These are phyloP conservation scores for Saussurea involucrata DNA, from an alignment of 129 eudicot genomes.

Conservation along the genomic window DNA sequence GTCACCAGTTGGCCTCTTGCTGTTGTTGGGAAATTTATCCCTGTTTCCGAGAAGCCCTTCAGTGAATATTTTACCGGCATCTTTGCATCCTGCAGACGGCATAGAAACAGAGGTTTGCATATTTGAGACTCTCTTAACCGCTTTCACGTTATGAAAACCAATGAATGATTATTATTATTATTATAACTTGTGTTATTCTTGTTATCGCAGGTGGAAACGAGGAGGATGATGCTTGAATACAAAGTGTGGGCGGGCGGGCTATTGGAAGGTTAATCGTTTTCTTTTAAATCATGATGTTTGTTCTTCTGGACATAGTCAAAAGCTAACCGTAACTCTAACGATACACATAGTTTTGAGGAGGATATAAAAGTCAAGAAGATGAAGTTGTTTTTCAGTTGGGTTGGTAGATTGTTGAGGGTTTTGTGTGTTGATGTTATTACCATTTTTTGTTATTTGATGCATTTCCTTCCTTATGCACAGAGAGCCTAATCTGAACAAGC, in stretches of 20 bases:
- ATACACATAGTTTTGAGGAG: conserved; percentile 9
- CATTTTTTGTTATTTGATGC: conserved; percentile 12
- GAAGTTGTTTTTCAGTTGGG: conserved; percentile 1
- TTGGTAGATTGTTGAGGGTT: not conserved
- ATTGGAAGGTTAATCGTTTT: not conserved
- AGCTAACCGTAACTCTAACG: conserved; percentile 22
- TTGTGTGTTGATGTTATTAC: conserved; percentile 12
- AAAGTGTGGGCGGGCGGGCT: not conserved
- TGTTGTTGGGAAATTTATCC: conserved; percentile 49
- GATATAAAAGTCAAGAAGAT: not conserved
- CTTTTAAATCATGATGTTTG: conserved; percentile 10
- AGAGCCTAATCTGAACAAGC: conserved; percentile 10
- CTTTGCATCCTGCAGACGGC: not conserved
- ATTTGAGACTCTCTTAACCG: not conserved
- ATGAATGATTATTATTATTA: not conserved
- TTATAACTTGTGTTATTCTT: conserved; percentile 1
- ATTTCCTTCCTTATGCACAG: not conserved
- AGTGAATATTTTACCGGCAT: conserved; percentile 35
- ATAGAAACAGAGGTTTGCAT: conserved; percentile 20
- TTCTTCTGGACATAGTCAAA: conserved; percentile 24
- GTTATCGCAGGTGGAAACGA: conserved; percentile 19
- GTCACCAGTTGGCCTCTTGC: conserved; percentile 66
- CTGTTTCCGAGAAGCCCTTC: conserved; percentile 54
- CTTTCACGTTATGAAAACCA: not conserved
- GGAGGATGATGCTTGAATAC: conserved; percentile 14